Evolutionary conservation across 2,329 filamentous ascomycete genomes (phyloP), one percentile per base, ranked within the genome.

Genomic region (Fusarium pilosicola): DNA sequence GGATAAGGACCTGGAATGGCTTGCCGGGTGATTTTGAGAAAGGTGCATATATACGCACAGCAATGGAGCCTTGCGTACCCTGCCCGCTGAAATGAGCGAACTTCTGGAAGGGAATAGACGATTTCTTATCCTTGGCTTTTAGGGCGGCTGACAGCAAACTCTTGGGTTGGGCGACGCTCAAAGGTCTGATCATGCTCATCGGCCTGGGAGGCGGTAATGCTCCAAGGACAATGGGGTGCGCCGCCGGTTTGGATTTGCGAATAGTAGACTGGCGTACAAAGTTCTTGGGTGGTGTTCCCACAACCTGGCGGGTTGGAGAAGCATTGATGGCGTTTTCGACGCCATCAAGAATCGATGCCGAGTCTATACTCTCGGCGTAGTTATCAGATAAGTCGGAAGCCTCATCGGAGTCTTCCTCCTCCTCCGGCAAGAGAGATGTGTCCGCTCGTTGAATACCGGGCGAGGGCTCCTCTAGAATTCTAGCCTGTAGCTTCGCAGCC

Each of bases 1-100:
- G 87, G 54, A 96, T 91, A 22, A 93, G 87, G 7, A 96, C 90
- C 78, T 95, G 92, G 52, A 91, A 89, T 0, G 92, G 89, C 74
- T 90, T 90, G 22, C 87, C 87, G 1, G 91, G 86, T 30, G 88
- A 88, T 18, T 88, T 86, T 22, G 92, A 93, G 74, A 92, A 94
- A 0, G 93, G 91, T 12, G 89, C 91, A 80, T 94, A 96, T 45
- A 97, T 93, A 63, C 92, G 92, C 70, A 96, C 88, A 75, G 89
- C 90, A 26, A 96, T 86, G 6, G 94, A 93, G 56, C 92, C 93
- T 12, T 92, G 88, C 70, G 95, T 94, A 24, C 92, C 94, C 79
- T 95, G 92, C 2, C 93, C 94, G 64, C 92, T 94, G 42, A 94
- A 87, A 22, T 91, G 89, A 3, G 93, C 93, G 81, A 94, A 96